Evolutionary conservation across 2,329 filamentous ascomycete genomes (phyloP).

Genomic region (Arthroderma sp.): DNA sequence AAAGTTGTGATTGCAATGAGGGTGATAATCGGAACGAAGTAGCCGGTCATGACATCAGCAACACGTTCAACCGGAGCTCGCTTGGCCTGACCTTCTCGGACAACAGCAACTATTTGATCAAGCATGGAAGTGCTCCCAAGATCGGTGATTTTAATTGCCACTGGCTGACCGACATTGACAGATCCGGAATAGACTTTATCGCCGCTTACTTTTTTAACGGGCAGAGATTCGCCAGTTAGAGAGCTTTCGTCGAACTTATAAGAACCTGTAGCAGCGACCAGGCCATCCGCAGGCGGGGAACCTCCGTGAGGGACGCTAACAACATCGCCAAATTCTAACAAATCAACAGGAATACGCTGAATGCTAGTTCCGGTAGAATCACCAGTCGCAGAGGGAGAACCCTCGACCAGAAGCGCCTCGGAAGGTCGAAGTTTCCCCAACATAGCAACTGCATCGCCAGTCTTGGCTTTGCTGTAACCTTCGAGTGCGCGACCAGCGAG

Average conservation of each 20-base stretch:
- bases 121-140: conserved; percentile 37
- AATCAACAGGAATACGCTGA: conserved; percentile 46
- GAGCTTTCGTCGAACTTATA: conserved; percentile 79
- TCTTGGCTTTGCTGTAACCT: conserved; percentile 81
- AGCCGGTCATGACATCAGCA: conserved; percentile 35
- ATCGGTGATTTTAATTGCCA: conserved; percentile 30
- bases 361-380: conserved; percentile 12
- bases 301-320: conserved; percentile 66
- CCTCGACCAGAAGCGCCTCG: conserved; percentile 54
- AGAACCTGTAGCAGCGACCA: conserved; percentile 41
- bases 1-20: conserved; percentile 36
- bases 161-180: conserved; percentile 34
- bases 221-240: conserved; percentile 49
- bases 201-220: conserved; percentile 28
- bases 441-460: conserved; percentile 71
- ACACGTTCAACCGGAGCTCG: conserved; percentile 36
- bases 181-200: conserved; percentile 36
- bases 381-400: conserved; percentile 1
- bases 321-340: conserved; percentile 60
- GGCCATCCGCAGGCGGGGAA: conserved; percentile 74
- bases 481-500: conserved; percentile 51
- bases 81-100: conserved; percentile 37
- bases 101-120: conserved; percentile 36
- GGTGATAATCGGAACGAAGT: conserved; percentile 38
- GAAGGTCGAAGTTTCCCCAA: conserved; percentile 65